Evolutionary conservation across 805 yeast species (phyloP), one percentile per base, ranked within the genome.

Genomic region (Myxozyma melibiosi): DNA sequence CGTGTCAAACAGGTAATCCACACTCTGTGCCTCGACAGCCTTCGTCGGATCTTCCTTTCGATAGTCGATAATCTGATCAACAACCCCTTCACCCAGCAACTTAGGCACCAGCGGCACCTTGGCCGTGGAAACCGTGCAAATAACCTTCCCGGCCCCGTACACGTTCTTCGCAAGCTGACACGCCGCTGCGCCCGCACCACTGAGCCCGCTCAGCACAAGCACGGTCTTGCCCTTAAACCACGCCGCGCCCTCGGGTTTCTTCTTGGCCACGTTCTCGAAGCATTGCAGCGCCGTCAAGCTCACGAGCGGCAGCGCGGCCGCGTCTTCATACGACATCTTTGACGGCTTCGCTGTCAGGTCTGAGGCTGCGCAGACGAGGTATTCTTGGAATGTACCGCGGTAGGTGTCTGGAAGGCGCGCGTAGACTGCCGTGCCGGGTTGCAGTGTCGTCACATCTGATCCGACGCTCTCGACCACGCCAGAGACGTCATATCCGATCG

Each of bases 381-480:
- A 63, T 25, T 65, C 68, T 22, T 59, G 61, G 31, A 54, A 44
- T 2, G 62, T 46, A 13, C 62, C 62, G 24, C 54, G 50, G 11
- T 33, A 22, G 13, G 4, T 2, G n/a, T 30, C 46, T 3, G 61
- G 56, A 3, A 53, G 38, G 11, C 58, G 41, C 24, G 64, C 45
- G 34, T 33, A 57, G 9, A 65, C 62, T 34, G 55, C 51, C 24
- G 62, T 65, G 11, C 67, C 67, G 24, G 44, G 59, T 25, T 53
- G 58, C 49, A 65, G 49, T 2, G 22, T 34, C 6, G 56, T 54
- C 31, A 57, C 65, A 14, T 33, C 53, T 18, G 55, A 18, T 2
- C 68, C 68, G 18, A 65, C 63, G 14, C 41, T 53, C 28, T 53
- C 62, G 14, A 65, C 55, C 13, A 57, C 57, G 4, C 68, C 68